Base-by-base conservation (phyloP, 352 stramenopile genomes). In the Phytophthora syringae region DNA sequence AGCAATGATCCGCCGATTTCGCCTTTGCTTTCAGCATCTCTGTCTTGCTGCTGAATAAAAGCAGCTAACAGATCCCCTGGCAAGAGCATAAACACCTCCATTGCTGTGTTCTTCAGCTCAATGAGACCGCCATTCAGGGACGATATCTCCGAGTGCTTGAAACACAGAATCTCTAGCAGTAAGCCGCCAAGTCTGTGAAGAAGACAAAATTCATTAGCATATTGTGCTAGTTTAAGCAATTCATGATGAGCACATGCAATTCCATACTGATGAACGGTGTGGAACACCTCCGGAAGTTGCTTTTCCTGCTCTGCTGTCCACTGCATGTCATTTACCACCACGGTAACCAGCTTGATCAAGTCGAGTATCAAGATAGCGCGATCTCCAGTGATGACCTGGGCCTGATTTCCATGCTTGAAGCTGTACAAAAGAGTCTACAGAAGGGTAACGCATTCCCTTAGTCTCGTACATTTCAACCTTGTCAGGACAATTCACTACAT, bases 31-130 rank as follows among this genome's bases (percentile, higher is more conserved):
- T 15, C 28, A 25, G 10, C 52, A 18, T 47, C 10, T 9, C 67
- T 36, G 37, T 71, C 47, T 25, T 86, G 71, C 27, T 81, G 64
- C 27, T 76, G 57, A 9, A 88, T 71, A 48, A 90, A 87, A 20
- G 76, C 67, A 12, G 61, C 68, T 5, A 88, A 62, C 7, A 88
- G 54, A 39, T 42, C 45, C 9, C 71, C 60, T 4, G 81, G 81
- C 4, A 90, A 47, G 40, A 89, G 75, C 70, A 90, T 79, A 55
- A 92, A 83, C 7, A 90, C 76, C 56, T 92, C 81, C 7, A 86
- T 64, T 20, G 67, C 66, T 54, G 81, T 82, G 67, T 88, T 92
- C 60, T 88, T 92, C 53, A 89, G 57, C 12, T 84, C 71, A 30
- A 88, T 42, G 11, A 88, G 40, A 16, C 52, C 40, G 3, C 51